Evolutionary conservation across 305 asterid species (phyloP), one percentile per base, ranked within the genome.

Genomic region (Lippia alba): DNA sequence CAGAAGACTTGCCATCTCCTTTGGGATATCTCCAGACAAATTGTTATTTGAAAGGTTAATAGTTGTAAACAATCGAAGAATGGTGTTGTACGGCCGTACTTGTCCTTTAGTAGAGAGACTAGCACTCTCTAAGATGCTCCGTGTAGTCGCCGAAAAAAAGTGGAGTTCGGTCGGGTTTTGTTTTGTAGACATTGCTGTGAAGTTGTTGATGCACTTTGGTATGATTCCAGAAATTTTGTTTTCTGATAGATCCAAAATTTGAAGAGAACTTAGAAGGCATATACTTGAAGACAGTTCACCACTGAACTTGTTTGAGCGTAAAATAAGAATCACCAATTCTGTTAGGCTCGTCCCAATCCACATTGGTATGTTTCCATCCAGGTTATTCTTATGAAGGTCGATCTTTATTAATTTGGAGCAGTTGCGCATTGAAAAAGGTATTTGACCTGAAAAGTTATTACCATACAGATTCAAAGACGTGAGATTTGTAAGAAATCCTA

Each of bases 291-390:
- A 16, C 30, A 85, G 54, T 4, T 58, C 15, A 14, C 84, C 87
- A 15, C 50, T 64, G 20, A 84, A 64, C 55, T 67, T 56, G 78
- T 84, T 84, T 0, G 82, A 67, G 57, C 72, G 51, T 7, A 83
- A 39, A 49, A 64, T 65, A 9, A 77, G 76, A 61, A 71, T 12
- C 66, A 11, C 46, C 70, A 76, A 61, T 0, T 12, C 3, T 8
- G 20, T 5, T 30, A 69, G 60, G 40, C 53, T 12, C 3, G 61
- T 56, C 15, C 67, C 76, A 2, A 53, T 54, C 84, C 78, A 71
- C 14, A 33, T 18, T 15, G 81, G 76, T 11, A 79, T 18, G 50
- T 19, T 36, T 40, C 81, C 78, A 41, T 9, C 64, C 19, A 76
- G 34, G 12, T 69, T 8, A 17, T 78, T 72, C 19, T 46, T 30